phyloP scores from a whole-genome alignment of 1,284 basidiomycete genomes.

The Rhodotorula sp. region DNA sequence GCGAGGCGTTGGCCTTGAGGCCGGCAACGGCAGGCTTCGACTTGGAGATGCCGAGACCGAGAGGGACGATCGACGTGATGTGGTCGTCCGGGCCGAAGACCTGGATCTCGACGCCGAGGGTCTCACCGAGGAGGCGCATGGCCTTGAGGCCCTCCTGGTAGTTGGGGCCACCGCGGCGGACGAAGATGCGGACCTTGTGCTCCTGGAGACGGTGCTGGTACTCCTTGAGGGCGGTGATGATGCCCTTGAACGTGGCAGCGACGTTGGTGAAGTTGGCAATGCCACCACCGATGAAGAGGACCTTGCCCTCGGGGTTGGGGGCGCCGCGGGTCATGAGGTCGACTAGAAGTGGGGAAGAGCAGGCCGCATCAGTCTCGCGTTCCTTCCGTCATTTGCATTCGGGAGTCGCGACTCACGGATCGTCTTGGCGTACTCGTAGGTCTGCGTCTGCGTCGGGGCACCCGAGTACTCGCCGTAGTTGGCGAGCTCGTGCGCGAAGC shows the following conservation, averaged over 20 bases:
- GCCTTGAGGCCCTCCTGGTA: constrained; percentile 99
- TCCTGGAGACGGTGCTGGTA: constrained; percentile 81
- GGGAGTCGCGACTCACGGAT: constrained; percentile 63
- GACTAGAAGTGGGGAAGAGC: constrained; percentile 54
- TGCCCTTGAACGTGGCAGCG: constrained; percentile 98
- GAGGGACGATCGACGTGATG: constrained; percentile 97
- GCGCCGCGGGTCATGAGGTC: constrained; percentile 92
- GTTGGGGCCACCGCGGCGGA: constrained; percentile 97
- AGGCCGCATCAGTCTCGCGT: not conserved
- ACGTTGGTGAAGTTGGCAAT: constrained; percentile 99
- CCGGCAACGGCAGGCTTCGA: constrained; percentile 45
- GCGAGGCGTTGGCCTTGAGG: constrained; percentile 16
- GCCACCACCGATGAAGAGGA: constrained; percentile 99
- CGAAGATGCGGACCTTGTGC: constrained; percentile 89
- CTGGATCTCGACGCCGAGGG: constrained; percentile 93
- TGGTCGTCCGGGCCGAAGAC: constrained; percentile 93
- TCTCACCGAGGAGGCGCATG: constrained; percentile 96
- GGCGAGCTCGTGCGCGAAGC: constrained; percentile 94
- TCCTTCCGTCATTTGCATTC: too few relatives aligned
- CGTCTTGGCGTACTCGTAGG: constrained; percentile 99
- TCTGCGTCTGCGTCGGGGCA: constrained; percentile 96
- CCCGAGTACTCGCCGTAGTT: constrained; percentile 99
- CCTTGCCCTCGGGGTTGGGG: constrained; percentile 83
- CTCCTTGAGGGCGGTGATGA: constrained; percentile 95
- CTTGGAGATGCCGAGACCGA: constrained; percentile 75